Evolutionary conservation across 495 filamentous ascomycete genomes (phyloP), one percentile per base, ranked within the genome.

Genomic region (Thozetella sp.): DNA sequence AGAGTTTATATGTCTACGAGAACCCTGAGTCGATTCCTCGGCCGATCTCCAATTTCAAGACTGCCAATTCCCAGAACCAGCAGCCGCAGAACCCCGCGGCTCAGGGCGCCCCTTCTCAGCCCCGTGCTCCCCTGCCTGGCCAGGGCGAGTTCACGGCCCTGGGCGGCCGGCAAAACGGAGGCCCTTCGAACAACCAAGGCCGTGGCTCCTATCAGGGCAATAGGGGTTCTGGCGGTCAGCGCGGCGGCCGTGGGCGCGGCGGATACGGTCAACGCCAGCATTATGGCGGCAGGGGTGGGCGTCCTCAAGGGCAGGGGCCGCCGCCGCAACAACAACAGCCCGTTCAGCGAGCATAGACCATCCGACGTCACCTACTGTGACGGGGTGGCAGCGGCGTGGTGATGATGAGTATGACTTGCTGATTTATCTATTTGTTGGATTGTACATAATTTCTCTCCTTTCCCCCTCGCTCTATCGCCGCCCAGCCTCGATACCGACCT

Each of bases 1-100:
- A 97, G 85, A 96, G 90, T 60, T 89, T 99, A 25, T 98, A 99
- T 65, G 95, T 97, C 53, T 98, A 97, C 72, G 95, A 99, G 60
- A 91, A 93, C 26, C 94, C 95, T 0, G 96, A 98, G 69, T 93
- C 80, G 43, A 97, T 99, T 60, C 95, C 95, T 6, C 85, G 93
- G 22, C 95, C 95, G 23, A 69, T 72, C 54, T 82, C 71, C 51
- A 84, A 79, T 68, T 64, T 83, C 68, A 67, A 67, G 58, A 30
- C 64, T 19, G 55, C 61, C 24, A 55, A 57, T 30, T 53, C 64
- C 34, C 73, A 74, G 53, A 59, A 66, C 22, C 72, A 69, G 30
- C 71, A 69, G 15, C 59, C 56, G 25, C 60, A 63, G n/a, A 65
- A 69, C 6, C 56, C 58, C 68, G 27, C 52, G 51, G 62, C 65